Evolutionary conservation across 2,329 filamentous ascomycete genomes (phyloP), one percentile per base, ranked within the genome.

Genomic region (Apiospora saccharicola): DNA sequence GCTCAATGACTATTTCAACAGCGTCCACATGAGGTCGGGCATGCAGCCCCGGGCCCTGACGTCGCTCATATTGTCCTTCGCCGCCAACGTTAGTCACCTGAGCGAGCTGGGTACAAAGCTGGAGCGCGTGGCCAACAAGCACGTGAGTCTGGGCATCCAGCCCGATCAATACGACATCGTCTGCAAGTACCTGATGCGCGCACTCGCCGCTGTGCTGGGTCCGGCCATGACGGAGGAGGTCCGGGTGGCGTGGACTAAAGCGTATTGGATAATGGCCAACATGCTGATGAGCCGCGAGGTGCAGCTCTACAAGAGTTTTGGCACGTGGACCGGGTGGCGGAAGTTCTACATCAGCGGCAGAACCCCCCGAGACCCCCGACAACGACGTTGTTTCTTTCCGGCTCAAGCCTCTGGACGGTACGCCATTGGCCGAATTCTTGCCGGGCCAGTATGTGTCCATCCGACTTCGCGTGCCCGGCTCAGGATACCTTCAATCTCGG

Each of bases 391-490:
- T 88, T 61, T 93, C 91, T 0, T 93, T 94, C 80, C 91, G 92
- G 77, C 86, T 94, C 19, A 85, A 87, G 70, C 92, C 93, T 0
- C 84, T 88, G 8, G 91, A 94, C 74, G 86, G 85, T 49, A 81
- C 87, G 74, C 83, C 84, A n/a, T 83, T 95, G 53, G 92, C 92
- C 0, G 64, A 78, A 0, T 95, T 89, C 84, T 85, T 88, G 72
- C 92, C 93, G 0, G 93, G 93, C 47, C 92, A 95, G 81, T 95
- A 94, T 78, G 87, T 93, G 73, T 92, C 91, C 0, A 82, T 94
- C 67, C 87, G 87, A 69, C 80, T 91, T 10, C 84, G 86, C 69
- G 86, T 93, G 0, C 87, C 89, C 1, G 83, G 85, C 0, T 64
- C 57, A 34, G 87, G 88, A 34, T 88, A 90, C 78, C 82, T 86